Conservation (phyloP, 2,329 filamentous ascomycete species). For the Penicillium vulpinum region DNA sequence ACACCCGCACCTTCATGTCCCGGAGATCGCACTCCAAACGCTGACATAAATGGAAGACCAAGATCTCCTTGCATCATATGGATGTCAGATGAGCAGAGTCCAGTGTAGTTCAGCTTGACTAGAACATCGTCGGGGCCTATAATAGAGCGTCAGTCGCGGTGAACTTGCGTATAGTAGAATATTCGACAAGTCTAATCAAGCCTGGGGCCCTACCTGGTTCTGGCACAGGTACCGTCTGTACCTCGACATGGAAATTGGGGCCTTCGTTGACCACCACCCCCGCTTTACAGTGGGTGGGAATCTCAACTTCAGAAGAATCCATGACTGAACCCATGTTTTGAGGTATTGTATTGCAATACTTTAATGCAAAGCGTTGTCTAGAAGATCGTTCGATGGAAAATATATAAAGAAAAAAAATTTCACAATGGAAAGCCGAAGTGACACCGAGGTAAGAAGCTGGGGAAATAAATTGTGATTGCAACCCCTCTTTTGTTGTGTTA, state of each 20-base stretch:
- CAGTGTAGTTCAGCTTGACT: conserved; percentile 59
- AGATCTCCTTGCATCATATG: conserved; percentile 60
- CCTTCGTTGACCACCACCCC: conserved; percentile 54
- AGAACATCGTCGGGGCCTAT: conserved; percentile 56
- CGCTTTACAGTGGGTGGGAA: conserved; percentile 53
- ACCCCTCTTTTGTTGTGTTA: conserved; percentile 14
- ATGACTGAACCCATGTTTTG: conserved; percentile 11
- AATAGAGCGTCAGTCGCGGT: not conserved
- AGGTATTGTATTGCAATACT: not conserved
- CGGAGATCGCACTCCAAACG: conserved; percentile 47
- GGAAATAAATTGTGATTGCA: conserved; percentile 4
- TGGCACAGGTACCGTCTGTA: conserved; percentile 52
- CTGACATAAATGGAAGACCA: conserved; percentile 49
- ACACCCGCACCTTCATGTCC: conserved; percentile 61
- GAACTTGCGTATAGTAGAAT: not conserved
- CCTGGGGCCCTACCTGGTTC: conserved; percentile 43
- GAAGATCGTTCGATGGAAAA: not conserved
- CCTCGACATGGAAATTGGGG: conserved; percentile 50
- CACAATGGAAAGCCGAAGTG: not conserved
- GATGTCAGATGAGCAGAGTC: conserved; percentile 59
- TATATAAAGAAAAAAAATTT: not conserved
- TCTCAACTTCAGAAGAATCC: conserved; percentile 17
- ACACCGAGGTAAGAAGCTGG: conserved; percentile 3
- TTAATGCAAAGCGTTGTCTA: no score
- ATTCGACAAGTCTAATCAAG: not conserved